Base-by-base conservation (phyloP, 2,329 filamentous ascomycete genomes). In the Xylaria sp. region DNA sequence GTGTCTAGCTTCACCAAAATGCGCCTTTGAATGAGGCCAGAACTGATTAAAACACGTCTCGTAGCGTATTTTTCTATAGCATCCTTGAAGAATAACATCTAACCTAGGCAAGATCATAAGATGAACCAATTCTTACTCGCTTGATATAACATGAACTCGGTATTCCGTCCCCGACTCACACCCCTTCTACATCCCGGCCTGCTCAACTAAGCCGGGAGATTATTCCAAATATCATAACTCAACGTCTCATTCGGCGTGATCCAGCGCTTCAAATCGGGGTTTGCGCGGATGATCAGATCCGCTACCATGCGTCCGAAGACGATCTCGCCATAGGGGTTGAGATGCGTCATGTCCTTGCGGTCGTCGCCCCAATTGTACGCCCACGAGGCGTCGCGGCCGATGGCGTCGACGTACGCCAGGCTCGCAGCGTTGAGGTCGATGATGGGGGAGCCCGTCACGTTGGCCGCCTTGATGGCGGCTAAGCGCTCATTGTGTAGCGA, bases 291-390 rank as follows among this genome's bases (percentile, higher is more conserved):
- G 24, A 85, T 72, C 3, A 90, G 76, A 67, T 88, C 85, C 2
- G 83, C 84, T 21, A 89, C 85, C 75, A 90, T 81, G 45, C 86
- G 82, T 0, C 86, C 84, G 78, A 90, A 90, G 0, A 90, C 85
- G 1, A 82, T 78, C 32, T 81, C 83, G 0, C 88, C 88, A 65
- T 81, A 79, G 1, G 75, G 73, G 73, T 88, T 89, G 34, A 90
- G 72, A 77, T 90, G 88, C 1, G 88, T 90, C 55, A 79, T 78
- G 73, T 90, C 89, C 19, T 51, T 54, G 3, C 11, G 11, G 1
- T 79, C 69, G 4, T 73, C 74, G 21, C 72, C 71, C 27, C 82
- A 73, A 67, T 88, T 85, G 54, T 88, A 88, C 48, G 73, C 79
- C 36, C 80, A 79, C 0, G 84, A 82, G 5, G 82, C 81, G 0